phyloP scores from a whole-genome alignment of 2,329 filamentous ascomycete species.

The Calonectria crousiana region DNA sequence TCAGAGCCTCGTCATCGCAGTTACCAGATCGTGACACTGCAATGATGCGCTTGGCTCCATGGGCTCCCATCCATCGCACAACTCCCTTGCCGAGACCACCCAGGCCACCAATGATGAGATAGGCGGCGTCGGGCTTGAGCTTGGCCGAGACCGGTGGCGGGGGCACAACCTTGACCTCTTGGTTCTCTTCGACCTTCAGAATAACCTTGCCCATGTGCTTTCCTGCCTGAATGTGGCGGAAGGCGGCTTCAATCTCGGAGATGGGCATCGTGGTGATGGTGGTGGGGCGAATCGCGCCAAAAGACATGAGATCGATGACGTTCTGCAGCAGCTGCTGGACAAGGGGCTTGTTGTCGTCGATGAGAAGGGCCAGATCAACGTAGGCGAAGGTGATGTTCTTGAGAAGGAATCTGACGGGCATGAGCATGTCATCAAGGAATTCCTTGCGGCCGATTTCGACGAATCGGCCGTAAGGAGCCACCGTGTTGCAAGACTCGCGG shows the following conservation, averaged over 20 bases:
- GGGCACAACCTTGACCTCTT: conserved; percentile 19
- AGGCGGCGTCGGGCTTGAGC: conserved; percentile 28
- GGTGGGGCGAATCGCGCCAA: conserved; percentile 10
- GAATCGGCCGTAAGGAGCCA: conserved; percentile 19
- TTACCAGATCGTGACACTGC: conserved; percentile 40
- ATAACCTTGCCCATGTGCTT: conserved; percentile 34
- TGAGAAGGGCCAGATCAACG: conserved; percentile 28
- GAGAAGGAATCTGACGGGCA: conserved; percentile 18
- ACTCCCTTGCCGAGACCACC: conserved; percentile 37
- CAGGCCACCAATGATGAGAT: conserved; percentile 36
- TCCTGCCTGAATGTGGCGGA: conserved; percentile 20
- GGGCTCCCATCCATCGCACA: conserved; percentile 26
- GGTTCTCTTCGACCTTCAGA: conserved; percentile 4
- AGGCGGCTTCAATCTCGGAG: conserved; percentile 14
- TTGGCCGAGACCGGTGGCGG: background rate
- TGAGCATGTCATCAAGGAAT: conserved; percentile 24
- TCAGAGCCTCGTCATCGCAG: conserved; percentile 13
- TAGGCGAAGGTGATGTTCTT: conserved; percentile 20
- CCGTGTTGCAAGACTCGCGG: conserved; percentile 16
- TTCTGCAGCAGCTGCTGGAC: conserved; percentile 14
- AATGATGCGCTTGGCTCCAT: conserved; percentile 44
- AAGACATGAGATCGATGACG: conserved; percentile 16
- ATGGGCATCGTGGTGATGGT: conserved; percentile 15
- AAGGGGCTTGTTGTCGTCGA: conserved; percentile 19
- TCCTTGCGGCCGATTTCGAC: conserved; percentile 26